Base-by-base conservation (phyloP, 2,329 filamentous ascomycete species). In the Cladophialophora chaetospira region DNA sequence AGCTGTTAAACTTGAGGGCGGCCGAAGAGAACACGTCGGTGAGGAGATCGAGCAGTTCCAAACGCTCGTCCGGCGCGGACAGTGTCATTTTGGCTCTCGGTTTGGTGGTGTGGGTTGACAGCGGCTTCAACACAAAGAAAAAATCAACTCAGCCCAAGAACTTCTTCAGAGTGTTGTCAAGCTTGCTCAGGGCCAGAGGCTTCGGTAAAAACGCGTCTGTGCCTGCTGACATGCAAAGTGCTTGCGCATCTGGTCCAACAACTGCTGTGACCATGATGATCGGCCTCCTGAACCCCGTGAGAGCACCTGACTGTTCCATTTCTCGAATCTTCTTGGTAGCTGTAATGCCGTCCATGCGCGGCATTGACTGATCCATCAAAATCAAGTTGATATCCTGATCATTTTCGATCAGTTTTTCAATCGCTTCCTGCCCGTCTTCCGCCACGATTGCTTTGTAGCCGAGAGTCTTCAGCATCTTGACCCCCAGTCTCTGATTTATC, bases 391-490 rank as follows among this genome's bases (percentile, higher is more conserved):
- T 58, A 26, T 56, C 44, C n/a, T 38, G 15, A 44, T 70, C 67
- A 23, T 67, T 58, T 35, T 63, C 61, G 5, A 68, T 19, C 3
- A 69, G 31, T 28, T 65, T 56, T 15, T 66, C 60, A 10, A 70
- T 64, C 5, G 63, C 68, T 28, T 69, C 63, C 50, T 67, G 57
- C 10, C 69, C 69, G 46, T 70, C 64, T 35, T 64, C 59, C n/a
- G 69, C 69, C 9, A 66, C 48, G 61, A 89, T 78, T 48, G 79
- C 77, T 28, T 73, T 74, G 69, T 89, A 89, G 8, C 87, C 87
- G 11, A 89, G 79, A 63, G 86, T 87, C 25, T 75, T 75, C 6
- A 89, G 79, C 80, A 88, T 88, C 65, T 75, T 84, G 17, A 87
- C 79, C n/a, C 88, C 77, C 0, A 89, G 80, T 44, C 82, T 83